Evolutionary conservation across 1,284 basidiomycete genomes (phyloP).

Genomic region (Laetiporus sulphureus): DNA sequence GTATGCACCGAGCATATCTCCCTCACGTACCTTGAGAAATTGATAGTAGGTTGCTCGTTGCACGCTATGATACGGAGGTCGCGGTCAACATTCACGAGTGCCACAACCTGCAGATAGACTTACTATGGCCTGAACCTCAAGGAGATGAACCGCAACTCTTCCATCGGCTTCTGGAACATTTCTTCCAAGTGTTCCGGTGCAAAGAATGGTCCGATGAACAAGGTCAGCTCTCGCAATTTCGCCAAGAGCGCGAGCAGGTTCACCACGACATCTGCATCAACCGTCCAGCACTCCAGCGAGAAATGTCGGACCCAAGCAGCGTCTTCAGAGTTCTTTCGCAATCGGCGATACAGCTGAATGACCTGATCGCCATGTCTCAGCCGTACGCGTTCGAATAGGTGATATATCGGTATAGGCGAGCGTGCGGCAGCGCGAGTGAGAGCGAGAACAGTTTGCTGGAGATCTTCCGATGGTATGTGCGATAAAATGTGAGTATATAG

Average conservation of each 20-base stretch:
- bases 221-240: constrained; percentile 36
- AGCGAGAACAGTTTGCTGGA: constrained; percentile 39
- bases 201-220: constrained; percentile 59
- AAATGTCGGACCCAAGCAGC: constrained; percentile 39
- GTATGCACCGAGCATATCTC: neutral
- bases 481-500: constrained; percentile 49
- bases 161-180: constrained; percentile 38
- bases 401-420: constrained; percentile 41
- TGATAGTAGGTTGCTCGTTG: constrained; percentile 61
- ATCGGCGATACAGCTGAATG: constrained; percentile 38
- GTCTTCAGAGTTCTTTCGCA: constrained; percentile 32
- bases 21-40: constrained; percentile 46
- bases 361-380: constrained; percentile 39
- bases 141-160: constrained; percentile 36
- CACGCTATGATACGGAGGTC: constrained; percentile 38
- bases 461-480: constrained; percentile 32
- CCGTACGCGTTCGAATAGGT: constrained; percentile 44
- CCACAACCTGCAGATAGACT: constrained; percentile 5
- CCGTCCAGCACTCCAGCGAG: constrained; percentile 47
- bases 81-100: neutral
- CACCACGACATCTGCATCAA: constrained; percentile 56
- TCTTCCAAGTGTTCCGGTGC: constrained; percentile 60
- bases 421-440: constrained; percentile 49
- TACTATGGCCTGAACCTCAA: constrained; percentile 68
- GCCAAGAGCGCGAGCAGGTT: constrained; percentile 48